A percentile compares a stretch with the other conserved stretches of the same genome.
Conservation (phyloP, 2,329 filamentous ascomycete species). For the Rhinocladiella similis region DNA sequence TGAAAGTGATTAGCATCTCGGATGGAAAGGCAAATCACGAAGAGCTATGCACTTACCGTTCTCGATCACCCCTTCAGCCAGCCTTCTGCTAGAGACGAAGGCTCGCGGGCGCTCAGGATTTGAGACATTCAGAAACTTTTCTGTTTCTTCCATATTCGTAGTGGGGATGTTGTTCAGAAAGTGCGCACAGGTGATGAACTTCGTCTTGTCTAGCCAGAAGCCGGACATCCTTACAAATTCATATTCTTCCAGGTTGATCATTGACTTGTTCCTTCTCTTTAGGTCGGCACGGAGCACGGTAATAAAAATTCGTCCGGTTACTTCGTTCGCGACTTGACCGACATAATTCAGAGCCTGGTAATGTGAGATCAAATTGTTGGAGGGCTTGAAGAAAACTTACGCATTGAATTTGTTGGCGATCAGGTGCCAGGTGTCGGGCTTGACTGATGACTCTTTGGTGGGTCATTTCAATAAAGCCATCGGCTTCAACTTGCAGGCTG, state of each 20-base stretch:
- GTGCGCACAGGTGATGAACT: constrained; percentile 1
- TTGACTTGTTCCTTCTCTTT: neutral
- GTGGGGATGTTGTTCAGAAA: neutral
- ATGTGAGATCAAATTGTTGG: neutral
- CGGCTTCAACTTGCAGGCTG: neutral
- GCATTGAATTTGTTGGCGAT: too few relatives aligned
- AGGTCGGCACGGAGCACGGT: neutral
- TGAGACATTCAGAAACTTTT: too few relatives aligned
- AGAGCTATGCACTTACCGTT: neutral
- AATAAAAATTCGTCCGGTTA: neutral
- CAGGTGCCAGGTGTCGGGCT: neutral
- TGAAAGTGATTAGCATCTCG: neutral
- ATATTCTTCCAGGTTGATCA: neutral
- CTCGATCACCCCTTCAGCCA: too few relatives aligned
- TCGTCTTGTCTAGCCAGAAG: constrained; percentile 2
- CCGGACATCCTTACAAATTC: neutral
- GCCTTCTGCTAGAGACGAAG: too few relatives aligned
- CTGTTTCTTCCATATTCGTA: neutral
- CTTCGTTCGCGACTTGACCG: neutral
- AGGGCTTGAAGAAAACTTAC: too few relatives aligned
- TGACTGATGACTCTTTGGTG: neutral
- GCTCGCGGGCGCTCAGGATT: too few relatives aligned
- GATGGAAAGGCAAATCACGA: too few relatives aligned
- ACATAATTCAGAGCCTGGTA: neutral
- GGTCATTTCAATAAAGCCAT: neutral